Conservation (phyloP, 2,329 filamentous ascomycete genomes). For the Rhinocladiella similis region DNA sequence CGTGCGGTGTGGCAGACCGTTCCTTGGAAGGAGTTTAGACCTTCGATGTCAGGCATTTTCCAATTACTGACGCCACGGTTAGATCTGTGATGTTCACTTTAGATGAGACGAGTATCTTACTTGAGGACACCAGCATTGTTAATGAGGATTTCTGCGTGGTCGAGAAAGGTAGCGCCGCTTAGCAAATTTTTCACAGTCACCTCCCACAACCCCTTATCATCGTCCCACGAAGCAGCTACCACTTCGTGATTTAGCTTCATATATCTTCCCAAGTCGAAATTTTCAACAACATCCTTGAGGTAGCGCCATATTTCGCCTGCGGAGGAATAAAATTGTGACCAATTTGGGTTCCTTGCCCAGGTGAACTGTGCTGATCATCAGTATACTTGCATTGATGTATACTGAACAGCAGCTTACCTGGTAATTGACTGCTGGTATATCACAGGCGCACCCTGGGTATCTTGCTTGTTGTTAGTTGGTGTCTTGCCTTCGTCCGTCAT, state of each 20-base stretch:
- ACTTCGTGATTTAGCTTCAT: conserved; percentile 31
- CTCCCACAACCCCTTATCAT: conserved; percentile 28
- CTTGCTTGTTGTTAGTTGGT: conserved; percentile 1
- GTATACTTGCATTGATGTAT: no score
- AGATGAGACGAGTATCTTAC: conserved; percentile 37
- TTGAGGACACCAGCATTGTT: conserved; percentile 38
- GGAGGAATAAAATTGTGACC: conserved; percentile 28
- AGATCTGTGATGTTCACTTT: background rate
- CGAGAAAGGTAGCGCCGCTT: conserved; percentile 48
- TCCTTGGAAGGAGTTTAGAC: conserved; percentile 43
- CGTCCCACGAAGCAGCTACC: conserved; percentile 31
- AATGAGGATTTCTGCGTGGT: conserved; percentile 49
- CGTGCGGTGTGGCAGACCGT: conserved; percentile 35
- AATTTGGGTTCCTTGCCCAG: conserved; percentile 36
- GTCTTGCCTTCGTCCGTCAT: no score
- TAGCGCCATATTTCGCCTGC: conserved; percentile 32
- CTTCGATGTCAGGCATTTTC: conserved; percentile 54
- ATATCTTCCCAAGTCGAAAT: conserved; percentile 29
- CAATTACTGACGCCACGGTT: conserved; percentile 39
- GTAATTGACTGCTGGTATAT: conserved; percentile 42
- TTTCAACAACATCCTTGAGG: conserved; percentile 26
- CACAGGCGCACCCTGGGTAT: conserved; percentile 39
- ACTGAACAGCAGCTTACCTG: conserved; percentile 2
- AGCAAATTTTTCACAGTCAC: conserved; percentile 34
- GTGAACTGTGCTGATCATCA: conserved; percentile 27